phyloP scores from a whole-genome alignment of 345 rosid species.

The Eucalyptus pumila region DNA sequence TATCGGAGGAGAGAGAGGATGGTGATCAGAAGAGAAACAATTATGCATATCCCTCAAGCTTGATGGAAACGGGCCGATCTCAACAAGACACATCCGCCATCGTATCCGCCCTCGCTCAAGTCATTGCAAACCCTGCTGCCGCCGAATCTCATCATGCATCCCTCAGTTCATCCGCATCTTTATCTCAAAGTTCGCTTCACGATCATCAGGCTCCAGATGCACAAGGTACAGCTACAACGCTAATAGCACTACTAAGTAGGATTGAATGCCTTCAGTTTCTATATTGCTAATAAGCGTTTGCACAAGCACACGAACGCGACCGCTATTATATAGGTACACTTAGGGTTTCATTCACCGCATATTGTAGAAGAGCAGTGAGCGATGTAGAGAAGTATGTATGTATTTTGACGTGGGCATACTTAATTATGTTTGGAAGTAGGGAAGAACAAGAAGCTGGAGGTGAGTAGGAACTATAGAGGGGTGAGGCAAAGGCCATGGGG shows the following conservation, averaged over 20 bases:
- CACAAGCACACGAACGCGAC: neutral
- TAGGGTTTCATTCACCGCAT: neutral
- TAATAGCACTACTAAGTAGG: neutral
- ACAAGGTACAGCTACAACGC: neutral
- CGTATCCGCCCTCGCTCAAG: neutral
- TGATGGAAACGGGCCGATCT: neutral
- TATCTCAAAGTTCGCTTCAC: neutral
- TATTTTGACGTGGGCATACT: neutral
- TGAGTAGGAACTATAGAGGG: neutral
- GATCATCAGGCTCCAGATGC: neutral
- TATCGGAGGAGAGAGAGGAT: neutral
- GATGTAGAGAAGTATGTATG: neutral
- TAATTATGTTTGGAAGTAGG: neutral
- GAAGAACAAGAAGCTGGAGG: neutral
- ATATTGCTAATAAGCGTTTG: neutral
- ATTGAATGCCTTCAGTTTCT: neutral
- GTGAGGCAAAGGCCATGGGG: neutral
- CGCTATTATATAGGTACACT: neutral
- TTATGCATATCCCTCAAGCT: neutral
- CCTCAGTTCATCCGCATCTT: neutral
- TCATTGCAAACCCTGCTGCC: neutral
- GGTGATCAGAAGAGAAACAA: neutral
- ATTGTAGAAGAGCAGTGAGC: neutral
- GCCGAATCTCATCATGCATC: neutral
- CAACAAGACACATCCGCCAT: neutral